Conservation (phyloP, 805 yeast species). For the Scheffersomyces ergatensis region DNA sequence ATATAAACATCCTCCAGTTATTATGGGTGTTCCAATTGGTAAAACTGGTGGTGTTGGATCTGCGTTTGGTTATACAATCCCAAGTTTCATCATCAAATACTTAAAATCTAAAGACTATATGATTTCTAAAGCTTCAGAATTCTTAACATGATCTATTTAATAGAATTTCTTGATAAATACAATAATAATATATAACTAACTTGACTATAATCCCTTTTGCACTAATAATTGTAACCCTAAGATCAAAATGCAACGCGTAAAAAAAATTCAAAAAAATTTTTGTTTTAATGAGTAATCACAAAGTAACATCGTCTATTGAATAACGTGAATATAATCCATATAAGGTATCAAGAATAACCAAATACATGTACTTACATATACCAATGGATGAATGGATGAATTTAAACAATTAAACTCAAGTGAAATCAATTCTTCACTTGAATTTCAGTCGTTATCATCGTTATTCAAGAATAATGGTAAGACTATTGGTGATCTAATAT, state of each 20-base stretch:
- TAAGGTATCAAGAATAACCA: no score
- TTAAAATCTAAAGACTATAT: slow-evolving; percentile 27
- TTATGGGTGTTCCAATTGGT: slow-evolving; percentile 29
- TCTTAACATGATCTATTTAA: no score
- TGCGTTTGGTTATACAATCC: slow-evolving; percentile 24
- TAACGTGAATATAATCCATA: no score
- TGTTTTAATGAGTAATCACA: no score
- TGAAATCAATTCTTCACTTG: slow-evolving; percentile 6
- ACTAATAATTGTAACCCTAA: no score
- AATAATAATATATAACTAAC: no score
- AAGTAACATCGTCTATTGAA: no score
- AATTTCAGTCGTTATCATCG: slow-evolving; percentile 13
- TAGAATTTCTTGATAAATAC: no score
- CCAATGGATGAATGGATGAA: slow-evolving; percentile 18
- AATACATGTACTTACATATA: no score
- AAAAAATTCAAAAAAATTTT: no score
- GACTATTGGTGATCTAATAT: slow-evolving; percentile 22
- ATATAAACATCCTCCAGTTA: slow-evolving; percentile 8
- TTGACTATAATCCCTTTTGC: no score
- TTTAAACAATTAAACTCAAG: slow-evolving; percentile 18
- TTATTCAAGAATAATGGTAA: slow-evolving; percentile 21
- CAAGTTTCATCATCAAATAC: slow-evolving; percentile 24
- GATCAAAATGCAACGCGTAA: no score
- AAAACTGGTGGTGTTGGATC: slow-evolving; percentile 35
- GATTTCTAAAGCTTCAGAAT: slow-evolving; percentile 23